Evolutionary conservation across 768 basidiomycete species (phyloP), one percentile per base, ranked within the genome.

Genomic region (Phylloporus sp.): DNA sequence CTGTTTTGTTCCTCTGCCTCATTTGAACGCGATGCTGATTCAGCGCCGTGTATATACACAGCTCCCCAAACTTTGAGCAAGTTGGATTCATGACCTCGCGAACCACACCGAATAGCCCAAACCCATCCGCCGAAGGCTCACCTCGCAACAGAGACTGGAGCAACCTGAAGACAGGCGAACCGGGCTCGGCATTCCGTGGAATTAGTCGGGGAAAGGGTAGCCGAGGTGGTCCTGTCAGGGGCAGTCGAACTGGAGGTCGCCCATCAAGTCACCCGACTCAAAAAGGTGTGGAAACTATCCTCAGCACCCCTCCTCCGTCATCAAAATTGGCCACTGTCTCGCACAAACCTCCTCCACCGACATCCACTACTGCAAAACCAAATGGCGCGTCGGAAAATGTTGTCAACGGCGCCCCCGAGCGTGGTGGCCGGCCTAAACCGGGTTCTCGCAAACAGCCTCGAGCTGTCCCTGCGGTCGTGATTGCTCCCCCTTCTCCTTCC

Each of bases 121-220:
- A 55, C 46, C 37, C 64, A 38, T 50, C 69, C 40, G 45, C 59
- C 50, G 63, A 56, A 41, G 43, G 53, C 18, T 54, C 59, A 43
- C 63, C 71, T 48, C 66, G 68, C 36, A 53, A 58, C 27, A 63
- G 69, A 44, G 71, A 74, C 49, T 78, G 79, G 78, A 63, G 58
- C 34, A 69, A 8, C 41, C 22, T 46, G 34, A 62, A 68, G 39
- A 56, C 65, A n/a, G 69, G 67, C 39, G 80, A 79, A 37, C 67
- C 72, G 40, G 75, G 72, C 7, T 68, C 74, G 27, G 69, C 76
- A 27, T 77, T 77, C 53, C 72, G 66, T 55, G 75, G 75, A 36
- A 59, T 71, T 24, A 63, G 66, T 53, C 70, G 64, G 35, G 58
- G 60, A 44, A 64, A 71, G 51, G 64, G 69, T 42, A 60, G 71